Evolutionary conservation across 2,329 filamentous ascomycete species (phyloP), one percentile per base, ranked within the genome.

Genomic region (Ceratocystis cubensis): DNA sequence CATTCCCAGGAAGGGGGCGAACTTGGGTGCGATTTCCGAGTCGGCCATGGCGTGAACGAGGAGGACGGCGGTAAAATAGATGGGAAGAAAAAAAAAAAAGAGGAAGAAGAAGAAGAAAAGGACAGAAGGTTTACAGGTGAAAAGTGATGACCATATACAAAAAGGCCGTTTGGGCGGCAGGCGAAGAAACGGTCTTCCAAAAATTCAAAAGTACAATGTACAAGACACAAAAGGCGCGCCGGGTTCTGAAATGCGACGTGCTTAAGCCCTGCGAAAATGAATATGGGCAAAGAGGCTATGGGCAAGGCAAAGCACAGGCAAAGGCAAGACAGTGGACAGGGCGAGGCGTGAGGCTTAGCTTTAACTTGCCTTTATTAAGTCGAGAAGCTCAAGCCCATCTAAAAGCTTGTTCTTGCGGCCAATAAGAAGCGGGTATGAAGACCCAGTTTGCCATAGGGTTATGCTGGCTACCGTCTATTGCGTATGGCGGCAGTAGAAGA

Each of bases 1-100:
- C 88, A 93, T 91, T 80, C 89, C 89, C 75, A 93, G 82, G 80
- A 93, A 94, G 72, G 89, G 89, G 79, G 89, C 89, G 75, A 92
- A 93, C 78, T 88, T 89, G 72, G 89, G 89, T 68, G 87, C 80
- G 69, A 85, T 77, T 71, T 86, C 84, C 61, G 82, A 83, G 71
- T 82, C 72, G 66, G 76, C 77, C 82, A 84, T 84, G 69, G 62
- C 77, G 72, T 59, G 48, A 63, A 5, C 37, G 13, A 50, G 13
- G 13, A 45, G 8, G 22, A 46, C 59, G n/a, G 28, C 44, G 20
- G 20, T 30, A 22, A 15, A 25, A 67, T 33, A 50, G 48, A 33
- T 46, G 33, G 15, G n/a, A 30, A 25, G 30, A 61, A n/a, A 62
- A 20, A 10, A 22, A 22, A 20, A 41, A 20, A 22, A 13, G n/a